phyloP scores from a whole-genome alignment of 2,329 filamentous ascomycete genomes.

The Thelonectria olida region DNA sequence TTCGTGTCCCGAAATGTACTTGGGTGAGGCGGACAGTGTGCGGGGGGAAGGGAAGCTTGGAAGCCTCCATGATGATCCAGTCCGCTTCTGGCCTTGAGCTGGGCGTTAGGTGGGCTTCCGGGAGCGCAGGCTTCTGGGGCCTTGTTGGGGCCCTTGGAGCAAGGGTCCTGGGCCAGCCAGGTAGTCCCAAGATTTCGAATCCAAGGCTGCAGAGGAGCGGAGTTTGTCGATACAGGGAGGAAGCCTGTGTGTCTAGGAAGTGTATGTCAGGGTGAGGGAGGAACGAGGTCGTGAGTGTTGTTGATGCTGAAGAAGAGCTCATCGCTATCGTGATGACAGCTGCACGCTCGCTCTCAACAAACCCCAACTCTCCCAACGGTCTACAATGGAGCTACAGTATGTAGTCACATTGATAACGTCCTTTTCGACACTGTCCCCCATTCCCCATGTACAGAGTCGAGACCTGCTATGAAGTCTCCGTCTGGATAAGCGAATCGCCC shows the following conservation, averaged over 20 bases:
- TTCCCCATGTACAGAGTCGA: not conserved
- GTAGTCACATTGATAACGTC: not conserved
- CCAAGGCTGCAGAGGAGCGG: not conserved
- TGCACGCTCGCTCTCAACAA: too few species aligned
- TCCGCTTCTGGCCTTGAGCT: not conserved
- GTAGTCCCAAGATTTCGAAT: not conserved
- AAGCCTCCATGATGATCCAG: not conserved
- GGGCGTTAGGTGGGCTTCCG: not conserved
- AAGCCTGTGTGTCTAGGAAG: too few species aligned
- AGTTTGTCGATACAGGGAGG: not conserved
- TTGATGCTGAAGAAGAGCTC: too few species aligned
- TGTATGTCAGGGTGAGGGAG: too few species aligned
- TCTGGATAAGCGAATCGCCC: not conserved
- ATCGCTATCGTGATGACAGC: too few species aligned
- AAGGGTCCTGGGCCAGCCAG: not conserved
- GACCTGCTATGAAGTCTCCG: not conserved
- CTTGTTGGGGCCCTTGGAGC: too few species aligned
- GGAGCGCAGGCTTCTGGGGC: not conserved
- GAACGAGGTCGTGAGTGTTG: too few species aligned
- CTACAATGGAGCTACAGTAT: too few species aligned
- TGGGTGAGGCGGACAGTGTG: slow-evolving; percentile 21
- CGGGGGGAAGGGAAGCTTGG: not conserved
- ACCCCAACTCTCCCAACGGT: too few species aligned
- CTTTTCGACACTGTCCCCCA: not conserved
- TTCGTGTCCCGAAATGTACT: not conserved